Percentiles rank a stretch among this genome's conserved stretches.
Evolutionary conservation across 2,329 filamentous ascomycete species (phyloP).

Genomic region (Didymella glomerata): DNA sequence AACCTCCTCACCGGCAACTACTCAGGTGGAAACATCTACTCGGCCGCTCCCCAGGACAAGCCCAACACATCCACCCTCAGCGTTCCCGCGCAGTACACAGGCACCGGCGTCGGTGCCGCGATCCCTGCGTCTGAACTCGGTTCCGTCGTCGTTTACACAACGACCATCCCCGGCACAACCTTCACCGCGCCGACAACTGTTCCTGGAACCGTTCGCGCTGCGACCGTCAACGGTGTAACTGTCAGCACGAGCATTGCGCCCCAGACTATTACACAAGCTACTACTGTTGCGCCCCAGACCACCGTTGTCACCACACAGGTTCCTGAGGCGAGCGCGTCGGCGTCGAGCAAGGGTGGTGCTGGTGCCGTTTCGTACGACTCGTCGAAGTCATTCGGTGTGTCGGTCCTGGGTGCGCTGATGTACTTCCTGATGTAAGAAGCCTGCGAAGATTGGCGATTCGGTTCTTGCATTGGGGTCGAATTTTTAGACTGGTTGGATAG

Average conservation of each 20-base stretch:
- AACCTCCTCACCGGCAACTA: conserved; percentile 58
- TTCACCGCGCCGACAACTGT: conserved; percentile 37
- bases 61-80: conserved; percentile 57
- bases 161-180: conserved; percentile 40
- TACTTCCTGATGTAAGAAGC: conserved; percentile 25
- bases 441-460: background rate
- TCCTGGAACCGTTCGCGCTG: conserved; percentile 29
- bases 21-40: conserved; percentile 58
- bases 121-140: conserved; percentile 57
- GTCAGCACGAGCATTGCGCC: conserved; percentile 32
- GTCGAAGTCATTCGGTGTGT: conserved; percentile 34
- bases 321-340: conserved; percentile 9
- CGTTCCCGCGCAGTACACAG: conserved; percentile 58
- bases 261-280: conserved; percentile 34
- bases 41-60: conserved; percentile 45
- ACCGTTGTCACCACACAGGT: conserved; percentile 30
- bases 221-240: conserved; percentile 29
- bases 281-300: conserved; percentile 35
- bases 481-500: conserved; percentile 14
- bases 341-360: conserved; percentile 24
- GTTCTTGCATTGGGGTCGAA: background rate
- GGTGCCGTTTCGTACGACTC: conserved; percentile 28
- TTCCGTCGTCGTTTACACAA: conserved; percentile 48
- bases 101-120: conserved; percentile 56
- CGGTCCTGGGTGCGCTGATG: conserved; percentile 37